These are phyloP conservation scores for Pulicaria dysenterica DNA, from an alignment of 129 eudicot species.

Conservation along the genomic window DNA sequence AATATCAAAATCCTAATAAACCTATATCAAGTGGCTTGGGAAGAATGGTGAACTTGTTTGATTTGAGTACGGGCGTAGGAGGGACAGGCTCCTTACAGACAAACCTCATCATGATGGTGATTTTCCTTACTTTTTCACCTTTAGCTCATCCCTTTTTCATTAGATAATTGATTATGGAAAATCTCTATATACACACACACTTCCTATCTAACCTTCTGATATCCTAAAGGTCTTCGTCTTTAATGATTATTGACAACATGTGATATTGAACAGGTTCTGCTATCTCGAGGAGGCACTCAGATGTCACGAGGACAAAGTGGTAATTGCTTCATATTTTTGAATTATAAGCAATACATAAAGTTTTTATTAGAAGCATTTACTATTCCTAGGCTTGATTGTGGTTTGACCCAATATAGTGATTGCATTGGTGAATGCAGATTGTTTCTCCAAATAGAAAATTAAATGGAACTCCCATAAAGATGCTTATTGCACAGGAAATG, in stretches of 20 bases:
- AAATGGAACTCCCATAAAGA: constrained; percentile 75
- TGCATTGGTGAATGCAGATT: constrained; percentile 50
- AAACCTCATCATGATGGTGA: constrained; percentile 67
- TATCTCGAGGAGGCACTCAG: constrained; percentile 72
- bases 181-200: background rate
- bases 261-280: constrained; percentile 57
- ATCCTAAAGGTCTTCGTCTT: background rate
- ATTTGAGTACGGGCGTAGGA: constrained; percentile 49
- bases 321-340: constrained; percentile 29
- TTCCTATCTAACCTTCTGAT: background rate
- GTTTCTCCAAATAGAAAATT: constrained; percentile 51
- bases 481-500: constrained; percentile 95
- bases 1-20: constrained; percentile 46
- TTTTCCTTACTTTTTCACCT: constrained; percentile 6
- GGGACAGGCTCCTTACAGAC: constrained; percentile 68
- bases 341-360: background rate
- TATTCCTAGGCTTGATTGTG: background rate
- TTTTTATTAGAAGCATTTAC: constrained; percentile 14
- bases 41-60: constrained; percentile 80
- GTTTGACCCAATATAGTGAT: constrained; percentile 12
- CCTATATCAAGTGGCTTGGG: constrained; percentile 79
- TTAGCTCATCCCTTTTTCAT: background rate
- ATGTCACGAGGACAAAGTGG: constrained; percentile 63
- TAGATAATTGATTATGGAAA: background rate
- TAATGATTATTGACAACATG: background rate